These are phyloP conservation scores for Dovyalis caffra DNA, from an alignment of 345 rosid species.

Conservation along the genomic window DNA sequence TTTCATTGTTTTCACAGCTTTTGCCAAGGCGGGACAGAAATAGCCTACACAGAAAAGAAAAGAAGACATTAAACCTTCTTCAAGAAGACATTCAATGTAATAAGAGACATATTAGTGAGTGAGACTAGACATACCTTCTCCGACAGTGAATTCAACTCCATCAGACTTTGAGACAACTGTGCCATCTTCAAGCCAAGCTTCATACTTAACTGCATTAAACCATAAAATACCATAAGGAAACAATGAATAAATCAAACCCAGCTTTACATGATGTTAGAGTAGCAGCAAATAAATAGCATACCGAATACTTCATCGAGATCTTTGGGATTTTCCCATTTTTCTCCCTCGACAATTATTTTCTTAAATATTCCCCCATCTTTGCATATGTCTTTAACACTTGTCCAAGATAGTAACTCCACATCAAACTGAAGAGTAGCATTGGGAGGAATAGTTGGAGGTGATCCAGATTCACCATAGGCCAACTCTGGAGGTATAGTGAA, in stretches of 20 bases:
- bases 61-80: neutral
- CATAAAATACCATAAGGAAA: neutral
- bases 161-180: conserved; percentile 61
- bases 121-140: conserved; percentile 51
- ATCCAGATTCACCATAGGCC: conserved; percentile 85
- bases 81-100: too few relatives aligned
- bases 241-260: too few relatives aligned
- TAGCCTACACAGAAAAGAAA: conserved; percentile 44
- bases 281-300: conserved; percentile 3
- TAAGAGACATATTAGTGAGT: neutral
- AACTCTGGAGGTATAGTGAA: conserved; percentile 82
- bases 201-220: conserved; percentile 60
- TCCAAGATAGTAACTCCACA: conserved; percentile 76
- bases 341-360: conserved; percentile 63
- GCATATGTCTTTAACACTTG: conserved; percentile 79
- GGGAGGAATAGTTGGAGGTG: conserved; percentile 88
- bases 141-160: conserved; percentile 73
- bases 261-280: too few relatives aligned
- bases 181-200: conserved; percentile 77
- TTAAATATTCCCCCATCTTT: conserved; percentile 84
- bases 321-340: conserved; percentile 80
- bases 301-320: conserved; percentile 82
- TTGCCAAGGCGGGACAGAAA: conserved; percentile 80
- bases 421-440: conserved; percentile 85
- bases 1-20: conserved; percentile 91